Evolutionary conservation across 139 green algal genomes (phyloP).

Genomic region (Asterochloris sp.): DNA sequence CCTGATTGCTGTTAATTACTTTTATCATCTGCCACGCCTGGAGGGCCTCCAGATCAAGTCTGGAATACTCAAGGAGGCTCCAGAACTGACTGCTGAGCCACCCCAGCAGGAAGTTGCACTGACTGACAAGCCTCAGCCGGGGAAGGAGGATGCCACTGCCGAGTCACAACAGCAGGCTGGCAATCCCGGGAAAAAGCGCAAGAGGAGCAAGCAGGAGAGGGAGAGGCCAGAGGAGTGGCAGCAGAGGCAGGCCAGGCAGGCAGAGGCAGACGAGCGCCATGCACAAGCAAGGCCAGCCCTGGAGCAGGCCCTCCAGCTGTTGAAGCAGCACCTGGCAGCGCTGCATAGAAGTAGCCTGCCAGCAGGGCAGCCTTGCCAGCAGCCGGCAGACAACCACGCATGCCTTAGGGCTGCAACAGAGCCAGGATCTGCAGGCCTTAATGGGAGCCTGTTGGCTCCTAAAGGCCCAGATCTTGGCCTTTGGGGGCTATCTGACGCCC

Average conservation of each 20-base stretch:
- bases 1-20: too few relatives aligned
- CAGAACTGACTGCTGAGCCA: neutral
- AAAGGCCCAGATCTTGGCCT: neutral
- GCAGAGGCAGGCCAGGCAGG: neutral
- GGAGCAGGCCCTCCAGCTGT: neutral
- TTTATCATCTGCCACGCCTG: too few relatives aligned
- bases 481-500: neutral
- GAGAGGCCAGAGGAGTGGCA: neutral
- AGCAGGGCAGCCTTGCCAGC: neutral
- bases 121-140: neutral
- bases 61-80: too few relatives aligned
- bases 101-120: neutral
- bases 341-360: neutral
- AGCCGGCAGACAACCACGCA: too few relatives aligned
- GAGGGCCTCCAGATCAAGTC: too few relatives aligned
- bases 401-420: neutral
- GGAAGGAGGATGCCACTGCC: too few relatives aligned
- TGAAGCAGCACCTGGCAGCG: neutral
- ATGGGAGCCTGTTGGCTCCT: too few relatives aligned
- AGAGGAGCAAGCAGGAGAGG: neutral
- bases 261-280: slow-evolving; percentile 9
- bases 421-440: neutral
- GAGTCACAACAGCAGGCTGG: neutral
- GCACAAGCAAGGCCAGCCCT: neutral
- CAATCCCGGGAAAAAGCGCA: neutral